Evolutionary conservation across 1,284 basidiomycete species (phyloP).

Genomic region (Pyrrhoderma noxium): DNA sequence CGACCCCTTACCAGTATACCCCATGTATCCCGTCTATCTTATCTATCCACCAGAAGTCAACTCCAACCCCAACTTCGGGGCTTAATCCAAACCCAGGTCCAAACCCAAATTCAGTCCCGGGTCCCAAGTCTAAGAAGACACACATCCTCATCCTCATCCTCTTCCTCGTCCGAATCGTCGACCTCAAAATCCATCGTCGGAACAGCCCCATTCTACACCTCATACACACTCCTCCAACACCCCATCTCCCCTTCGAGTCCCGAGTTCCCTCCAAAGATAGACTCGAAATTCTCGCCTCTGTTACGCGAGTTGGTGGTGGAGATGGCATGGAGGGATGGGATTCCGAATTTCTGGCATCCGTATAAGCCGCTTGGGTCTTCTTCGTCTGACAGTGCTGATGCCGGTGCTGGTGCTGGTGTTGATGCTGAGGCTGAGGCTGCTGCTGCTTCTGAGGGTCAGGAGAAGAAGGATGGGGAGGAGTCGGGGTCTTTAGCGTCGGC

Average conservation of each 20-base stretch:
- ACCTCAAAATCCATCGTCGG: conserved; percentile 26
- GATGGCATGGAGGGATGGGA: conserved; percentile 38
- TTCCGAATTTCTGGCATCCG: conserved; percentile 52
- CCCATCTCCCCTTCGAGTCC: conserved; percentile 34
- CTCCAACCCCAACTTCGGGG: no score
- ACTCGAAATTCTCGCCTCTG: conserved; percentile 33
- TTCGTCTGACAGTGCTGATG: neutral
- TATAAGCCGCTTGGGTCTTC: neutral
- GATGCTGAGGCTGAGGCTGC: conserved; percentile 23
- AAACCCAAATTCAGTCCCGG: neutral
- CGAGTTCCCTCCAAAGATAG: conserved; percentile 40
- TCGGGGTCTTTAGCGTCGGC: neutral
- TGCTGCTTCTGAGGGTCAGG: neutral
- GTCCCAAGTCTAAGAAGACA: no score
- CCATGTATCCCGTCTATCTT: no score
- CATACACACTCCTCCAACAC: conserved; percentile 52
- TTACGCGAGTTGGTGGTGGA: conserved; percentile 44
- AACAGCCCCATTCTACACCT: conserved; percentile 44
- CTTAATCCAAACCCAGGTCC: neutral
- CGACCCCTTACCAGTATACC: no score
- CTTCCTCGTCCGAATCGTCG: no score
- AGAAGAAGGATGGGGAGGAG: neutral
- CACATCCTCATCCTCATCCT: no score
- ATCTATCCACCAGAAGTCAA: no score
- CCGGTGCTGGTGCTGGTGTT: neutral